phyloP scores from a whole-genome alignment of 2,329 filamentous ascomycete species.

The Penicillium palitans region DNA sequence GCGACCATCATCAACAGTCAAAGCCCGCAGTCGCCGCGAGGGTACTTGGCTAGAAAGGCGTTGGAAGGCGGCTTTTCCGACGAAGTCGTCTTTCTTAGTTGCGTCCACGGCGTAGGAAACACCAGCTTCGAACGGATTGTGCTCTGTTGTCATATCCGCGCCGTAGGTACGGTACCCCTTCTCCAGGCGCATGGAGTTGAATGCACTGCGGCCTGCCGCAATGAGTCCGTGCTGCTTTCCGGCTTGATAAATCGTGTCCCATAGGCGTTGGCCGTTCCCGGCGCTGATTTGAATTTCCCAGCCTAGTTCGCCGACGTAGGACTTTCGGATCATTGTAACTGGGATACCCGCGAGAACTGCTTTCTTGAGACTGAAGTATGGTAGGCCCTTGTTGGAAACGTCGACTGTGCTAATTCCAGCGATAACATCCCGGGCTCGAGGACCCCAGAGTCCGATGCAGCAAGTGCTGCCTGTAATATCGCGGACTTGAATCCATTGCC shows the following conservation, averaged over 20 bases:
- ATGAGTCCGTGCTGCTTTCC: conserved; percentile 58
- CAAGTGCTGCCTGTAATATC: conserved; percentile 63
- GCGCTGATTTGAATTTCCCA: conserved; percentile 64
- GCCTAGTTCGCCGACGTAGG: conserved; percentile 61
- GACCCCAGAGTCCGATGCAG: conserved; percentile 64
- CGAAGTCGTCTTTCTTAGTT: conserved; percentile 41
- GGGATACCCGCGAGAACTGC: conserved; percentile 57
- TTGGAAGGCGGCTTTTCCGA: conserved; percentile 55
- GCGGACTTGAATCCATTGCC: conserved; percentile 52
- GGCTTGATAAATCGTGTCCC: conserved; percentile 59
- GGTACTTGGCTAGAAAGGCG: conserved; percentile 42
- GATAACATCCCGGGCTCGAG: conserved; percentile 56
- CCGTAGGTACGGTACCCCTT: conserved; percentile 61
- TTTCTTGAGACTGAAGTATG: conserved; percentile 53
- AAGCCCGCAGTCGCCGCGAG: conserved; percentile 45
- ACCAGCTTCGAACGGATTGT: conserved; percentile 62
- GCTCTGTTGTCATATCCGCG: conserved; percentile 60
- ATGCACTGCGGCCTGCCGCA: conserved; percentile 59
- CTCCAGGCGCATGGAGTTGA: conserved; percentile 60
- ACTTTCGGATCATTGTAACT: conserved; percentile 57
- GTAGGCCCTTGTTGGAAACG: conserved; percentile 41
- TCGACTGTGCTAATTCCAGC: conserved; percentile 34
- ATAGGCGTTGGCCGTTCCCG: conserved; percentile 58
- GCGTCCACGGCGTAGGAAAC: conserved; percentile 53
- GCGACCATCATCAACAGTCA: conserved; percentile 57